These are phyloP conservation scores for Termitomyces sp. DNA, from an alignment of 768 basidiomycete species.

Conservation along the genomic window DNA sequence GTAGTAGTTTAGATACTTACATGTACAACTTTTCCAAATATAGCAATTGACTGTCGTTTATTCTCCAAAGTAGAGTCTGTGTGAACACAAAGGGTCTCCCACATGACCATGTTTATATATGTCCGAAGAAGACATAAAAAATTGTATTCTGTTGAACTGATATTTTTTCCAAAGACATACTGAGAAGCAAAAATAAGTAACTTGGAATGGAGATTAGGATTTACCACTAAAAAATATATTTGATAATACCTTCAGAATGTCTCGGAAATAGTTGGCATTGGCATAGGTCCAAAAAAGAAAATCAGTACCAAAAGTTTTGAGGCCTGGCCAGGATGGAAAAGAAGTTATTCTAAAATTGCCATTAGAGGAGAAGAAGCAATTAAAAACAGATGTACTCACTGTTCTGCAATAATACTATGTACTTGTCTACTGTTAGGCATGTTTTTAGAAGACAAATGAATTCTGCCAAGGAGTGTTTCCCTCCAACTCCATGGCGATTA, in stretches of 20 bases:
- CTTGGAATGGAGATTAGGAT: neutral
- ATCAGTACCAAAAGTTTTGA: conserved; percentile 26
- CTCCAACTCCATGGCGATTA: conserved; percentile 28
- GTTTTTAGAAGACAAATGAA: conserved; percentile 19
- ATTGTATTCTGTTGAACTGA: conserved; percentile 20
- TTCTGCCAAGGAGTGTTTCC: conserved; percentile 27
- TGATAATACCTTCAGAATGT: conserved; percentile 28
- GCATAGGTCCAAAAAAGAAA: conserved; percentile 21
- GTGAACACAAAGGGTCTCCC: conserved; percentile 26
- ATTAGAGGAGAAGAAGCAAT: neutral
- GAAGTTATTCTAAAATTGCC: conserved; percentile 11
- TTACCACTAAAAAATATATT: neutral
- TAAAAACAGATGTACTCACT: conserved; percentile 19
- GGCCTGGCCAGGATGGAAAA: conserved; percentile 26
- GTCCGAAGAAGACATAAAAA: conserved; percentile 21
- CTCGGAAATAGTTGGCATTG: conserved; percentile 27
- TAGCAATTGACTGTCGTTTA: no score
- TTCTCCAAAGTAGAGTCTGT: no score
- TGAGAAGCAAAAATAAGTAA: neutral
- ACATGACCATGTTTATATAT: no score
- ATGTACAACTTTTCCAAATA: conserved; percentile 23
- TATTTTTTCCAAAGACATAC: neutral
- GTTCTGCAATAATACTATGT: conserved; percentile 17
- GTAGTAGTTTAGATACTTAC: no score
- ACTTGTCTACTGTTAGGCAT: conserved; percentile 8